Percentiles rank a stretch among this genome's conserved stretches.
Evolutionary conservation across 352 stramenopile species (phyloP).

Genomic region (Nothophytophthora sp.): DNA sequence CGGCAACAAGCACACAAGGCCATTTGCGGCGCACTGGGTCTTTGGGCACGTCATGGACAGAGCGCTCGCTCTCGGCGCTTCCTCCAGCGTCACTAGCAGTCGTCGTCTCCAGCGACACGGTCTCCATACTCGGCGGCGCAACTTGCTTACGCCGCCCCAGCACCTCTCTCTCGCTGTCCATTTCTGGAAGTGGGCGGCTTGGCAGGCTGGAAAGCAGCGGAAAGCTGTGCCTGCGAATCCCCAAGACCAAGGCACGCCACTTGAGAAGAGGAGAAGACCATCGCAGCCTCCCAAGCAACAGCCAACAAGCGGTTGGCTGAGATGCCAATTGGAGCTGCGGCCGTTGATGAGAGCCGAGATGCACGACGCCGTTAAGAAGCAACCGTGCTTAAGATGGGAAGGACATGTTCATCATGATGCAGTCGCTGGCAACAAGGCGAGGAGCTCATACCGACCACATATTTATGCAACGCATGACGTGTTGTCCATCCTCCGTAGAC

Average conservation of each 20-base stretch:
- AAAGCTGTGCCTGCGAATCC: not conserved
- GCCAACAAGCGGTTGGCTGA: not conserved
- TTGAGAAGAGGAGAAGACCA: conserved; percentile 10
- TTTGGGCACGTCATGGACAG: not conserved
- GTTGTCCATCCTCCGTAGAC: too few species aligned
- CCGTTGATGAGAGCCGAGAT: too few species aligned
- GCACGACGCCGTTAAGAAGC: not conserved
- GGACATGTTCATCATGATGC: too few species aligned
- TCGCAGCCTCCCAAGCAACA: conserved; percentile 13
- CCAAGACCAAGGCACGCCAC: conserved; percentile 4
- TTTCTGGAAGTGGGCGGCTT: conserved; percentile 18
- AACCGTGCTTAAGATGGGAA: too few species aligned
- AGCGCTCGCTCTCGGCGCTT: not conserved
- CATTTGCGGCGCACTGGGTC: not conserved
- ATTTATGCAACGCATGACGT: too few species aligned
- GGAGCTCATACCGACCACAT: too few species aligned
- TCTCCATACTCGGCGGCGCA: conserved; percentile 19
- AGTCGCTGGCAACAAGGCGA: too few species aligned
- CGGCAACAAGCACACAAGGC: not conserved
- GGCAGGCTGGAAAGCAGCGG: not conserved
- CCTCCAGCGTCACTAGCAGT: conserved; percentile 11
- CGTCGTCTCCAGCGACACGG: conserved; percentile 28
- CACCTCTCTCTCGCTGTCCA: conserved; percentile 11
- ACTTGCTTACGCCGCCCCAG: conserved; percentile 10
- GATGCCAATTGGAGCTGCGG: too few species aligned